Conservation (phyloP, 2,329 filamentous ascomycete species). For the Cordyceps cicadae region DNA sequence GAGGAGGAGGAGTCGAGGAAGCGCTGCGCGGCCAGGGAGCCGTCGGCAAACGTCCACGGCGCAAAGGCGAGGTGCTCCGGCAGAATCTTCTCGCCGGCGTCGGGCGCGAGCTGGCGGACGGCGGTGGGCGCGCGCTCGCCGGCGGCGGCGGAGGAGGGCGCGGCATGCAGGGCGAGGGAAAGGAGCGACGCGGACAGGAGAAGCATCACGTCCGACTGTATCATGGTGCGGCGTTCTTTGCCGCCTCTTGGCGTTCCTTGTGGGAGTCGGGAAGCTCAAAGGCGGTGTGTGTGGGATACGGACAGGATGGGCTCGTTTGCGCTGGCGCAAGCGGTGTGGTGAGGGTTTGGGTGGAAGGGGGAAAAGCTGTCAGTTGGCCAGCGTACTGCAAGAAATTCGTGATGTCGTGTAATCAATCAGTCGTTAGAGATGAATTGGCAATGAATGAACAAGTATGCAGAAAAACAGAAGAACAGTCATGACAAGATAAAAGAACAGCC, state of each 20-base stretch:
- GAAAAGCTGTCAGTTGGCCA: background rate
- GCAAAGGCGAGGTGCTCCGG: conserved; percentile 54
- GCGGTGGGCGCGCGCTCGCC: conserved; percentile 43
- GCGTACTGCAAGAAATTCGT: background rate
- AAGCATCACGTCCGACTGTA: conserved; percentile 26
- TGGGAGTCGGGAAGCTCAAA: background rate
- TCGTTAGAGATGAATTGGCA: background rate
- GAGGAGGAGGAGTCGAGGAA: conserved; percentile 16
- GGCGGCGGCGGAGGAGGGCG: conserved; percentile 22
- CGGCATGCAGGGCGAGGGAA: conserved; percentile 32
- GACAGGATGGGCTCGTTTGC: background rate
- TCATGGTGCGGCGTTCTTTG: conserved; percentile 26
- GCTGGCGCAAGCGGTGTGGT: background rate
- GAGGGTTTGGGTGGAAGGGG: background rate
- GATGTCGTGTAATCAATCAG: background rate
- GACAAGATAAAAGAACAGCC: background rate
- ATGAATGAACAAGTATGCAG: background rate
- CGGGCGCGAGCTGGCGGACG: conserved; percentile 62
- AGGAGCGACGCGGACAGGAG: conserved; percentile 37
- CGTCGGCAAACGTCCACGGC: conserved; percentile 21
- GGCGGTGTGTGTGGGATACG: background rate
- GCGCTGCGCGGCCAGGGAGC: conserved; percentile 24
- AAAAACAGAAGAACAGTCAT: background rate
- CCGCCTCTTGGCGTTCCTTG: background rate
- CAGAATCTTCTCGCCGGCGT: conserved; percentile 67